Evolutionary conservation across 495 filamentous ascomycete species (phyloP), one percentile per base, ranked within the genome.

Genomic region (Elasticomyces elasticus): DNA sequence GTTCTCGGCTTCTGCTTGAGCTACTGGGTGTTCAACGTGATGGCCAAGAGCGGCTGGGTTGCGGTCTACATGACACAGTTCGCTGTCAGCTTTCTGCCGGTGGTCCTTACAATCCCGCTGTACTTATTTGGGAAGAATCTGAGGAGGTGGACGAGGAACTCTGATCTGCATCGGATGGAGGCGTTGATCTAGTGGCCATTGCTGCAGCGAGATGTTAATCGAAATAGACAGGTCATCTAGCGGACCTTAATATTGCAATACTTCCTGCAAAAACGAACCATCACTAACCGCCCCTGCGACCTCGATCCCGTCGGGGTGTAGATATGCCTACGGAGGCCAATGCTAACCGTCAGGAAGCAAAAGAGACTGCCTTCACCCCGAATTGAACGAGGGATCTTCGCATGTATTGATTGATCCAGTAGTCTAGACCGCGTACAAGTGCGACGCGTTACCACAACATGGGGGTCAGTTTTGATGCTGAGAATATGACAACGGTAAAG

Each of bases 1-100:
- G 61, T 77, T 0, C 76, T 78, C 22, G 72, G 9, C 59, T 71
- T 60, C 49, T 55, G 52, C 23, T 31, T 56, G 27, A 51, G 35
- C 33, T 60, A 60, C 37, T 60, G 52, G 45, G 62, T 69, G 35
- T 64, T 61, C 38, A 59, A 64, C 25, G 52, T 63, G 19, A 22
- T 26, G 24, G 60, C 54, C 17, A 51, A 55, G 54, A 23, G 60
- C 15, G 63, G 63, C 26, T 63, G 60, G 59, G 50, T 61, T 20
- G 41, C 55, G 1, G 55, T 58, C n/a, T 53, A 52, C 50, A 52
- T 58, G 55, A 53, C 38, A 2, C 50, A 52, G 30, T 58, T 58
- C 28, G 61, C 62, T 13, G 53, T 57, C 11, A 30, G 31, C 6
- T 64, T 66, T 62, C 51, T 66, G 0, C 61, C 61, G 9, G 55